Base-by-base conservation (phyloP, 208 protist species). In the Tetramitus jugosus region DNA sequence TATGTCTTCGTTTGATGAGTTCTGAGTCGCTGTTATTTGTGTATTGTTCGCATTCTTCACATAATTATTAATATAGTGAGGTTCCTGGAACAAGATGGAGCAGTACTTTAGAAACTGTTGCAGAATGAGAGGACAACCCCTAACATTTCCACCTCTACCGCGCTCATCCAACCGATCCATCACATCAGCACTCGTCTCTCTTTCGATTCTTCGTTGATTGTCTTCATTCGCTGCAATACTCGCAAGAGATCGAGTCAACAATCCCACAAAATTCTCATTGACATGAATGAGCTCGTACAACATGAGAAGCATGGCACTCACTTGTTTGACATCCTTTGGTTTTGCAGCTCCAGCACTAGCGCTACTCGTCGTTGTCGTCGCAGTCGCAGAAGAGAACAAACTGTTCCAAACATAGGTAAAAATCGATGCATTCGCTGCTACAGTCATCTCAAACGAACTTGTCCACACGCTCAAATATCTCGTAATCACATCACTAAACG, bases 21-120 rank as follows among this genome's bases (percentile, higher is more conserved):
- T 10, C 49, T 69, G 35, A 37, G 20, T 43, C n/a, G n/a, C n/a
- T n/a, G n/a, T n/a, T n/a, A n/a, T n/a, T n/a, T n/a, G n/a, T n/a
- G n/a, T n/a, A n/a, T n/a, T n/a, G n/a, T n/a, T n/a, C n/a, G n/a
- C n/a, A n/a, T n/a, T n/a, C n/a, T n/a, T n/a, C n/a, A n/a, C n/a
- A n/a, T n/a, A n/a, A n/a, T n/a, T n/a, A 29, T 13, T 69, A 17
- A 20, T 43, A 45, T 69, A 69, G 39, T 26, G 43, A 2, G 62
- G 37, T 29, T 69, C 62, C 43, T 69, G 62, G 17, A 69, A 69
- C 26, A 69, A 29, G 2, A 69, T 40, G 26, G 37, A 45, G 14
- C 14, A 20, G 43, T 43, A 69, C 31, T 69, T 69, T 6, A 69
- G 26, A n/a, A 69, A 69, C 13, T 69, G 35, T 69, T 69, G 62